These are phyloP conservation scores for Andalucia godoyi DNA, from an alignment of 78 protist genomes.

Conservation along the genomic window DNA sequence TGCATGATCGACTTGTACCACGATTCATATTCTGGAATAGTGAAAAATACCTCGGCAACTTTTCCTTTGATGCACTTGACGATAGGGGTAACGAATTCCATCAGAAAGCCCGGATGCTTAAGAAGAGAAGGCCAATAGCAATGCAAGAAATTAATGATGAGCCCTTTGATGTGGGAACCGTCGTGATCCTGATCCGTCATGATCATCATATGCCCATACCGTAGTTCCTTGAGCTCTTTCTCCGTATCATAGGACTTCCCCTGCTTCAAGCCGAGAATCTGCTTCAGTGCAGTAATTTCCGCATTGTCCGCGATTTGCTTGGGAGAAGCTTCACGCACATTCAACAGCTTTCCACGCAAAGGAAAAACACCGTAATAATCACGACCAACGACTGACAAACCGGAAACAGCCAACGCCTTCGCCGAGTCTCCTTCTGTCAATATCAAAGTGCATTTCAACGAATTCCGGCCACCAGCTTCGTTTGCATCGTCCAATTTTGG, in stretches of 20 bases:
- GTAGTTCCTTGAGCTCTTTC: constrained; percentile 32
- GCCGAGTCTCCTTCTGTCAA: constrained; percentile 98
- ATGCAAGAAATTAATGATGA: constrained; percentile 93
- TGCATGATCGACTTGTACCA: constrained; percentile 44
- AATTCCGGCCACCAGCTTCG: constrained; percentile 56
- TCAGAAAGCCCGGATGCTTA: constrained; percentile 63
- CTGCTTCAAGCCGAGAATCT: constrained; percentile 83
- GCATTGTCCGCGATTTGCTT: constrained; percentile 50
- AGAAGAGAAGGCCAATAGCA: constrained; percentile 92
- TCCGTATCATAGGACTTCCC: constrained; percentile 31
- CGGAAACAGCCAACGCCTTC: constrained; percentile 67
- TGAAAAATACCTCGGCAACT: constrained; percentile 62
- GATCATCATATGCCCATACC: constrained; percentile 97
- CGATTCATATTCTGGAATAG: constrained; percentile 71
- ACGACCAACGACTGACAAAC: constrained; percentile 84
- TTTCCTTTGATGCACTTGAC: constrained; percentile 74
- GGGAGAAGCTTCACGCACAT: constrained; percentile 87
- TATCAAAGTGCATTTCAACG: constrained; percentile 89
- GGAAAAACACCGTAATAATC: constrained; percentile 98
- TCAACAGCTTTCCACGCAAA: constrained; percentile 93
- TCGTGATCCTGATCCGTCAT: constrained; percentile 99
- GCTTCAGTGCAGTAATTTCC: constrained; percentile 66
- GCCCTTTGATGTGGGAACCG: constrained; percentile 99
- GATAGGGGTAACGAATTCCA: constrained; percentile 97
- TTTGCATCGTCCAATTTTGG: constrained; percentile 96